Evolutionary conservation across 805 yeast species (phyloP).

Genomic region (Cyberlindnera bimundalis): DNA sequence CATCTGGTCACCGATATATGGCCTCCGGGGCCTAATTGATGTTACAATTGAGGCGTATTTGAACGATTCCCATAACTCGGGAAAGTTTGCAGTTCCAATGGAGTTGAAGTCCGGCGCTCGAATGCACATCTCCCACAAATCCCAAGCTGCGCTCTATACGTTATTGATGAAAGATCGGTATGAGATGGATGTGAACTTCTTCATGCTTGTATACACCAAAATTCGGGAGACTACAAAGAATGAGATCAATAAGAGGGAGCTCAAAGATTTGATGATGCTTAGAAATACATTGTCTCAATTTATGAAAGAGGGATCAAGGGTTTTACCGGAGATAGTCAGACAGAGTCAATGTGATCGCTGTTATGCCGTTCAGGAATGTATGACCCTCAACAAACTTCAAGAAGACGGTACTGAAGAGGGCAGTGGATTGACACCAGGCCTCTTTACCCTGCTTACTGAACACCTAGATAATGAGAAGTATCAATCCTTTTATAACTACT

Average conservation of each 20-base stretch:
- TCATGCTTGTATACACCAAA: constrained; percentile 72
- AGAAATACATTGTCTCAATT: constrained; percentile 67
- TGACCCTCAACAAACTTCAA: constrained; percentile 56
- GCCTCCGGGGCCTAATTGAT: constrained; percentile 86
- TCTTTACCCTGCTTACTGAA: constrained; percentile 45
- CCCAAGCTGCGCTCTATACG: constrained; percentile 83
- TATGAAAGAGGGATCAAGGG: constrained; percentile 46
- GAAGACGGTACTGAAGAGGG: constrained; percentile 56
- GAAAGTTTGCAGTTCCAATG: constrained; percentile 65
- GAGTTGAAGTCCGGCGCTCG: constrained; percentile 85
- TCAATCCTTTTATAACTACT: constrained; percentile 56
- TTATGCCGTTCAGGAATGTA: constrained; percentile 52
- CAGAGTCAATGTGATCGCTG: constrained; percentile 62
- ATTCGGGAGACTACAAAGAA: constrained; percentile 51
- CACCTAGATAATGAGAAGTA: constrained; percentile 48
- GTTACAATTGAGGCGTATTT: constrained; percentile 69
- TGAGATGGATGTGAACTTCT: constrained; percentile 59
- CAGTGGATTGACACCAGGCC: constrained; percentile 48
- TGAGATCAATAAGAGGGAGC: constrained; percentile 50
- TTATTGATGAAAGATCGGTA: constrained; percentile 77
- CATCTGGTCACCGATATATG: constrained; percentile 88
- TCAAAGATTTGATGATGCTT: constrained; percentile 64
- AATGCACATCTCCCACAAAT: constrained; percentile 66
- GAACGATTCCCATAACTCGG: constrained; percentile 32
- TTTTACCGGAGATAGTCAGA: constrained; percentile 51